Conservation (phyloP, 164 flowering plant species). For the Chloranthus sessilifolius region DNA sequence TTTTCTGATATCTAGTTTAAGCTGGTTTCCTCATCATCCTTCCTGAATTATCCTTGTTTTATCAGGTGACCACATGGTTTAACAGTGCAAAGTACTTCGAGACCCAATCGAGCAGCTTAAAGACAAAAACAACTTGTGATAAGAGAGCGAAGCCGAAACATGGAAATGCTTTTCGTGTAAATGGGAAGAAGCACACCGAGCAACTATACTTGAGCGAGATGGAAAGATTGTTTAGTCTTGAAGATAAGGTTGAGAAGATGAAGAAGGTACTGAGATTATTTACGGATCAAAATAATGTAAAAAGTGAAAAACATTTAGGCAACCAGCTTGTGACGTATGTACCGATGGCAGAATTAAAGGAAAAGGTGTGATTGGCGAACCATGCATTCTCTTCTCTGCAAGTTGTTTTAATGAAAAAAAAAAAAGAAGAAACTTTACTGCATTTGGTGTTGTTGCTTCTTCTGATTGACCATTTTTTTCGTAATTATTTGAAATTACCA, state of each 20-base stretch:
- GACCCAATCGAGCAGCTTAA: conserved; percentile 21
- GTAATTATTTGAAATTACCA: background rate
- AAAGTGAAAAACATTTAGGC: conserved; percentile 7
- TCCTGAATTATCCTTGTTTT: background rate
- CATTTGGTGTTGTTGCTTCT: background rate
- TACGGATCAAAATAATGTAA: conserved; percentile 14
- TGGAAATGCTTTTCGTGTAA: background rate
- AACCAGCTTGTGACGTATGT: conserved; percentile 42
- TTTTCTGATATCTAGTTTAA: background rate
- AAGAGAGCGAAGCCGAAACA: conserved; percentile 14
- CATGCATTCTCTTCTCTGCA: background rate
- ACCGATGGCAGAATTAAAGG: conserved; percentile 71
- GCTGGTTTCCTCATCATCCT: background rate
- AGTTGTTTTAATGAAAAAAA: background rate
- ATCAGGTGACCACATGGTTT: conserved; percentile 30
- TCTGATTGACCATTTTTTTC: background rate
- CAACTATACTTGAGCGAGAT: conserved; percentile 39
- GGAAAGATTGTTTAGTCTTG: conserved; percentile 63
- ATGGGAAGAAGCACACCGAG: conserved; percentile 17
- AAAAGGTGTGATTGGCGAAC: conserved; percentile 32
- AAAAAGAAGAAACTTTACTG: background rate
- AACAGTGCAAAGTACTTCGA: conserved; percentile 49
- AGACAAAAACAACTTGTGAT: conserved; percentile 11
- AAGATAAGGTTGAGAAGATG: conserved; percentile 38
- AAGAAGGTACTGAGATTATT: conserved; percentile 28